Percentiles rank a stretch among this genome's conserved stretches.
Conservation (phyloP, 495 filamentous ascomycete genomes). For the Bombardia bombarda region DNA sequence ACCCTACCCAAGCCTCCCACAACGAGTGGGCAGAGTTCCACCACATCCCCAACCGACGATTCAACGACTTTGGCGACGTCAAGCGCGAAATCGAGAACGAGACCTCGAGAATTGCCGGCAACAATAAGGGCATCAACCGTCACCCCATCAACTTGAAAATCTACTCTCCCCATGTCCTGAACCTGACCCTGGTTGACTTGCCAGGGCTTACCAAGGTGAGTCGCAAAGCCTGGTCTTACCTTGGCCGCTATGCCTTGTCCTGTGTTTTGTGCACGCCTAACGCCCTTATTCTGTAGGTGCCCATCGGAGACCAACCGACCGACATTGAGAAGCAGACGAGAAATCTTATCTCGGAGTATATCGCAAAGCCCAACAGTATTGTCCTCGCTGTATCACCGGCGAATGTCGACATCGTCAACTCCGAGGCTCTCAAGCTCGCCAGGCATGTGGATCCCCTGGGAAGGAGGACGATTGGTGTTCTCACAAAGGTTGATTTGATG, state of each 20-base stretch:
- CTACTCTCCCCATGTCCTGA: constrained; percentile 94
- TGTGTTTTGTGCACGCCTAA: constrained; percentile 8
- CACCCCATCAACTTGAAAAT: constrained; percentile 98
- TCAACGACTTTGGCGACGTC: constrained; percentile 85
- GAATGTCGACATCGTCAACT: constrained; percentile 98
- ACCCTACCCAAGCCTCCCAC: constrained; percentile 34
- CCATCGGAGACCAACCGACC: constrained; percentile 94
- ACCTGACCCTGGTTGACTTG: constrained; percentile 91
- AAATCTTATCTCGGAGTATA: constrained; percentile 95
- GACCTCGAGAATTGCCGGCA: constrained; percentile 89
- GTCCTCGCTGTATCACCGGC: constrained; percentile 94
- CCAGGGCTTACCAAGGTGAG: constrained; percentile 90
- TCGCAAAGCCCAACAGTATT: constrained; percentile 98
- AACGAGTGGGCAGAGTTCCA: constrained; percentile 96
- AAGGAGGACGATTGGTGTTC: constrained; percentile 88
- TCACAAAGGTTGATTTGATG: constrained; percentile 98
- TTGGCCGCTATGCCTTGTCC: background rate
- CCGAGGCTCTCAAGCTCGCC: constrained; percentile 93
- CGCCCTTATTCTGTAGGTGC: constrained; percentile 49
- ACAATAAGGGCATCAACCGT: constrained; percentile 96
- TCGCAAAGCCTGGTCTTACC: constrained; percentile 1
- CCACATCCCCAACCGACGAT: constrained; percentile 80
- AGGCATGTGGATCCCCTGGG: constrained; percentile 95
- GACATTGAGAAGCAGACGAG: constrained; percentile 99
- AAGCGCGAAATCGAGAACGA: constrained; percentile 97